A percentile compares a stretch with the other conserved stretches of the same genome.
Evolutionary conservation across 768 basidiomycete genomes (phyloP).

Genomic region (Suillus decipiens): DNA sequence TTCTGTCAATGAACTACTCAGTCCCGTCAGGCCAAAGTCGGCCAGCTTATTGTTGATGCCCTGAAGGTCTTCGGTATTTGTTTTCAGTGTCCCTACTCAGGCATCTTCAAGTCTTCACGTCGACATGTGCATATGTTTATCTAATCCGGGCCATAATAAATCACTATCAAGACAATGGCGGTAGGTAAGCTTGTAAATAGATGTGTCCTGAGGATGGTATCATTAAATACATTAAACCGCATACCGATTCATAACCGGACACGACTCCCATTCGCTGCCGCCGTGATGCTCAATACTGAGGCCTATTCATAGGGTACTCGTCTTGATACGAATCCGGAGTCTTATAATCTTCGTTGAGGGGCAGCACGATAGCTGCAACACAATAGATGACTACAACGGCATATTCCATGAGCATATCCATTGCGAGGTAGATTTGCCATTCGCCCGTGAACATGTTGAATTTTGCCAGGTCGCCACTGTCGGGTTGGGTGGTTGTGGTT

Average conservation of each 20-base stretch:
- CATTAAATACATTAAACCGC: background rate
- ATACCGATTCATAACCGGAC: background rate
- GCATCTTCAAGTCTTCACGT: background rate
- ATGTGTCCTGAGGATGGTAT: background rate
- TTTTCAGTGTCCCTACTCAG: background rate
- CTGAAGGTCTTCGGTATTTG: background rate
- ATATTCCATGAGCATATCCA: conserved; percentile 60
- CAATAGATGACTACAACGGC: conserved; percentile 43
- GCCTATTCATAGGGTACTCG: conserved; percentile 35
- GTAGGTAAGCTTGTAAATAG: background rate
- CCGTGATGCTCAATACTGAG: background rate
- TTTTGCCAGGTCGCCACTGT: conserved; percentile 42
- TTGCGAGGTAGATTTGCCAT: conserved; percentile 53
- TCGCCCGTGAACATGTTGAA: conserved; percentile 55
- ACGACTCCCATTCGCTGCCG: background rate
- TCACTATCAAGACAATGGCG: background rate
- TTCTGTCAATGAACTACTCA: background rate
- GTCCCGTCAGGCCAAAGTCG: background rate
- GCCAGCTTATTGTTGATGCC: background rate
- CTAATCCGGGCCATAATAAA: background rate
- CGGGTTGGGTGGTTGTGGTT: background rate
- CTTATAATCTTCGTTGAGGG: conserved; percentile 22
- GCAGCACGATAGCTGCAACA: conserved; percentile 22
- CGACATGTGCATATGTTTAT: background rate
- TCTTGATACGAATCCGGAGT: conserved; percentile 15